Conservation (phyloP, 805 yeast genomes). For the Hermanozyma aechmeae region DNA sequence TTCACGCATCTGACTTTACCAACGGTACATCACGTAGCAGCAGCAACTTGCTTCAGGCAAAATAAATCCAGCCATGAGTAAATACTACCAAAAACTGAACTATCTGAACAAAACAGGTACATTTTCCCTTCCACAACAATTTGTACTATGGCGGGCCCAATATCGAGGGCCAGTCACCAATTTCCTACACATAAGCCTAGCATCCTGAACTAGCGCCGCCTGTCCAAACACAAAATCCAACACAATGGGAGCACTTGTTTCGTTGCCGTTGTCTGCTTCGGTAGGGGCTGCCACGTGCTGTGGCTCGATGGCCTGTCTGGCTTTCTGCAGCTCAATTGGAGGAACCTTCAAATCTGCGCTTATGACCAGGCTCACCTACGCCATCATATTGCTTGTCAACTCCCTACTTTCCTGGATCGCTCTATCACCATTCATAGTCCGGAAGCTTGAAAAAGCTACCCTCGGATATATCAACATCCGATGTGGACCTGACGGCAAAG, state of each 20-base stretch:
- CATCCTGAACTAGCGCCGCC: no score
- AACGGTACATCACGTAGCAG: no score
- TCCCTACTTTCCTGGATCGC: constrained; percentile 89
- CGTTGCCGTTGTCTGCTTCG: constrained; percentile 8
- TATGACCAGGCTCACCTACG: constrained; percentile 83
- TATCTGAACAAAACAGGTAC: no score
- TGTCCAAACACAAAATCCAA: no score
- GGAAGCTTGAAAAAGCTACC: constrained; percentile 62
- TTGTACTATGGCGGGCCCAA: no score
- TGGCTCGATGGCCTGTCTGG: constrained; percentile 52
- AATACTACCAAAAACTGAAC: no score
- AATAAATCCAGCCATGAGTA: no score
- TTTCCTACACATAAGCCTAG: no score
- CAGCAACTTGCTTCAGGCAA: no score
- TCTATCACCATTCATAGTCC: constrained; percentile 69
- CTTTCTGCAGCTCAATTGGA: constrained; percentile 41
- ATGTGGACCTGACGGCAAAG: constrained; percentile 64
- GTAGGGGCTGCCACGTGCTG: constrained; percentile 10
- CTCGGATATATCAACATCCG: constrained; percentile 60
- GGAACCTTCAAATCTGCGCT: constrained; percentile 66
- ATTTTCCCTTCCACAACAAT: no score
- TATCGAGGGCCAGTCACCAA: no score
- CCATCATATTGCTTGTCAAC: constrained; percentile 65
- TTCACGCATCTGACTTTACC: no score
- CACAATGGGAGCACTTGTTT: constrained; percentile 10